Percentiles rank a stretch among this genome's conserved stretches.
Conservation (phyloP, 2,329 filamentous ascomycete species). For the Aspergillus udagawae region DNA sequence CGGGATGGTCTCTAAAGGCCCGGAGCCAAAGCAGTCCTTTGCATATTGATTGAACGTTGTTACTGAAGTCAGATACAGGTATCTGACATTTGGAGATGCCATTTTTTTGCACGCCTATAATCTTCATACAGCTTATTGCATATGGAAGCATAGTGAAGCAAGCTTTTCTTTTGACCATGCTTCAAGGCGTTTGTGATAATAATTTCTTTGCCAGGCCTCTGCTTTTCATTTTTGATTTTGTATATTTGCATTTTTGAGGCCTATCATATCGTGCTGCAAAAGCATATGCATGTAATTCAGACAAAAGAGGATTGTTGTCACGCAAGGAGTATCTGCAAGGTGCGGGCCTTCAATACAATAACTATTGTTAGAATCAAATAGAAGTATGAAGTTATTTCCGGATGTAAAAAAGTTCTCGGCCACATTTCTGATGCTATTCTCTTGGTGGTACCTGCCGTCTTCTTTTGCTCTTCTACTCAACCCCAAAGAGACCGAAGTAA, state of each 20-base stretch:
- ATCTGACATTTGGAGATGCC: background rate
- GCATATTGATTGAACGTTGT: constrained; percentile 3
- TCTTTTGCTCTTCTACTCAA: background rate
- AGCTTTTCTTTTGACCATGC: background rate
- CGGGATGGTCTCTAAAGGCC: constrained; percentile 20
- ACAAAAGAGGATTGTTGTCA: background rate
- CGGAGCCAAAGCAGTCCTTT: constrained; percentile 6
- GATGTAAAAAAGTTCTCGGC: background rate
- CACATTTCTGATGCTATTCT: background rate
- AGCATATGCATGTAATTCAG: background rate
- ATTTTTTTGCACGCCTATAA: background rate
- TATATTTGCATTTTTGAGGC: background rate
- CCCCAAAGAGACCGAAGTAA: background rate
- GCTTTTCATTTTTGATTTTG: background rate
- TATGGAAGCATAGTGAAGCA: background rate
- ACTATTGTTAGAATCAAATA: background rate
- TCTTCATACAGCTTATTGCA: background rate
- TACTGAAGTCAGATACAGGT: background rate
- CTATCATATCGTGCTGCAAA: background rate
- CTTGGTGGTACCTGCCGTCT: background rate
- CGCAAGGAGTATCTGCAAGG: background rate
- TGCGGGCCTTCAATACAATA: background rate
- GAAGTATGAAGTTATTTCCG: background rate
- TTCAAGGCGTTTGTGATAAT: background rate
- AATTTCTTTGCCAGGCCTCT: background rate